A percentile compares a stretch with the other conserved stretches of the same genome.
These are phyloP conservation scores for Calonectria henricotiae DNA, from an alignment of 2,329 filamentous ascomycete species.

Conservation along the genomic window DNA sequence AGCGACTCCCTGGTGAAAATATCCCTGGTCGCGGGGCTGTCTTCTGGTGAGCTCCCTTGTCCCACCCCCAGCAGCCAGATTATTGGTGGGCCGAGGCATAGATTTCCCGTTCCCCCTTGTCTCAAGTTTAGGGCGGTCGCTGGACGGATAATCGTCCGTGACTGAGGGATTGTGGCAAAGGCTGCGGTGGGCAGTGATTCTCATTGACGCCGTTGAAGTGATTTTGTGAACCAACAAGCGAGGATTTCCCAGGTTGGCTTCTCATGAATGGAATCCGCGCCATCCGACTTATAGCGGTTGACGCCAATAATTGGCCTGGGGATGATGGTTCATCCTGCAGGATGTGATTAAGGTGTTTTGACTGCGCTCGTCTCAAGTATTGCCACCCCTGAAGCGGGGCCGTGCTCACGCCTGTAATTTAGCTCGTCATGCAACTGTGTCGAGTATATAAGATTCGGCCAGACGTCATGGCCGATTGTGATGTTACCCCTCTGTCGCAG, in stretches of 20 bases:
- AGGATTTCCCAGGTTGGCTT: too few species aligned
- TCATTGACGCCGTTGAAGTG: neutral
- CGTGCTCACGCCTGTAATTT: constrained; percentile 19
- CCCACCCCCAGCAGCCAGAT: neutral
- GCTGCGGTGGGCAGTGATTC: neutral
- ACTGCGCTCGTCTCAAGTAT: constrained; percentile 16
- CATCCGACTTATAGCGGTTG: neutral
- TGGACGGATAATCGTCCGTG: neutral
- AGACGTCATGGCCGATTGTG: neutral
- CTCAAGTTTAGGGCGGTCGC: constrained; percentile 13
- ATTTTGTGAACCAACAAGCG: neutral
- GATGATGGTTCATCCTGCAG: neutral
- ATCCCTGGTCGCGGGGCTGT: constrained; percentile 11
- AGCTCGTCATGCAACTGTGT: neutral
- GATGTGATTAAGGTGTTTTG: constrained; percentile 15
- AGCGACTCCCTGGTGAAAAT: neutral
- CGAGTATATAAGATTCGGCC: constrained; percentile 17
- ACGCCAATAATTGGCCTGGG: too few species aligned
- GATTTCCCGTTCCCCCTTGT: constrained; percentile 18
- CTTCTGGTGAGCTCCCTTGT: constrained; percentile 6
- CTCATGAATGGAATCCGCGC: neutral
- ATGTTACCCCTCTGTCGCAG: neutral
- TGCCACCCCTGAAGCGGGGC: constrained; percentile 18
- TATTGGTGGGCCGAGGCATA: constrained; percentile 6
- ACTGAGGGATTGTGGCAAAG: neutral